Percentiles rank a stretch among this genome's conserved stretches.
These are phyloP conservation scores for Paspalum notatum DNA, from an alignment of 176 grass and related monocot species.

Conservation along the genomic window DNA sequence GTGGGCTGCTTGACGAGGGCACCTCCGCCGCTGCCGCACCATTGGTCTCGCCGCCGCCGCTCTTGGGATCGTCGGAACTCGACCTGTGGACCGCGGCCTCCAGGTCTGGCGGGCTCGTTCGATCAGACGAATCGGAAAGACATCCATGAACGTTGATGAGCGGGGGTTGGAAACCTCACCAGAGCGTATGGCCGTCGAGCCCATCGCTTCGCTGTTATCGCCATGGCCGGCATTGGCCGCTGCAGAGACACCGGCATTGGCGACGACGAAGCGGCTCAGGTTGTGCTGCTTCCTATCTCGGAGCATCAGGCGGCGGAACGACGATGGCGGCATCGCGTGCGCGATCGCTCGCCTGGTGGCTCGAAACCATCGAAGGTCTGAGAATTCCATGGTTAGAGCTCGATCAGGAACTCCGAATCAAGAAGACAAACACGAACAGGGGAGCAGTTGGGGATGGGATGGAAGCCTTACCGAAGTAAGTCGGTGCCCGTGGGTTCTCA, in stretches of 20 bases:
- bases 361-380: slow-evolving; percentile 10
- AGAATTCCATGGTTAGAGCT: not conserved
- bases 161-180: not conserved
- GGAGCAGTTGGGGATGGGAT: too few relatives aligned
- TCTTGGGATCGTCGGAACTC: not conserved
- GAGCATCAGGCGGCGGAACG: not conserved
- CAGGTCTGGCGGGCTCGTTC: not conserved
- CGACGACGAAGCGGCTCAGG: not conserved
- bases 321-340: not conserved
- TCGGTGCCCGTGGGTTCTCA: not conserved
- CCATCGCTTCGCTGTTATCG: not conserved
- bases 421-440: not conserved
- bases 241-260: not conserved
- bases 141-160: not conserved
- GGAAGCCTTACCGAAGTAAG: not conserved
- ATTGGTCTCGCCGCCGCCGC: too few relatives aligned
- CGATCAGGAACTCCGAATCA: not conserved
- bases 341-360: not conserved
- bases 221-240: not conserved
- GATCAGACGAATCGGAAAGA: not conserved
- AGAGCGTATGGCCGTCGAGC: not conserved
- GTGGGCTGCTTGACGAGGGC: not conserved
- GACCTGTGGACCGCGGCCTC: not conserved
- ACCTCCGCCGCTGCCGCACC: not conserved
- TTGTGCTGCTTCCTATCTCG: slow-evolving; percentile 3